These are phyloP conservation scores for Rosa multiflora DNA, from an alignment of 306 rosid genomes.

Conservation along the genomic window DNA sequence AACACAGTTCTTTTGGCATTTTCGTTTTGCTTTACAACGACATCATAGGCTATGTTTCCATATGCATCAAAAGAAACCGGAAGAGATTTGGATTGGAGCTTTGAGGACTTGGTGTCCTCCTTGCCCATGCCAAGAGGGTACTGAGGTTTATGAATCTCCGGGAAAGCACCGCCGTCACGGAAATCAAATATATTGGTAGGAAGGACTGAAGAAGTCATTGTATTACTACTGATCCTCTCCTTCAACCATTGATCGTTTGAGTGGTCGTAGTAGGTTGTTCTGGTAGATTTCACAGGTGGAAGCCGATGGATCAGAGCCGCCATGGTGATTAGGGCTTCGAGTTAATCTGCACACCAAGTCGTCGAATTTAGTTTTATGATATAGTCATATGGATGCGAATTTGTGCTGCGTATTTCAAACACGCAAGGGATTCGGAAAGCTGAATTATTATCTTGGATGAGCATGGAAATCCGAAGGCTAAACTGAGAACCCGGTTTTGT, in stretches of 20 bases:
- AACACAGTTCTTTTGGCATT: not conserved
- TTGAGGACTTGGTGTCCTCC: not conserved
- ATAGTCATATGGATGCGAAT: not conserved
- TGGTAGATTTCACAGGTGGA: constrained; percentile 57
- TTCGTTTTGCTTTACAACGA: not conserved
- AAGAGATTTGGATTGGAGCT: not conserved
- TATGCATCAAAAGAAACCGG: not conserved
- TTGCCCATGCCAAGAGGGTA: constrained; percentile 9
- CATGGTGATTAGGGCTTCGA: constrained; percentile 34
- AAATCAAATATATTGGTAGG: not conserved
- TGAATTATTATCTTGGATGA: not conserved
- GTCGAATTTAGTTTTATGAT: not conserved
- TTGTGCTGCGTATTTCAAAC: not conserved
- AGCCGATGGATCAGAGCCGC: constrained; percentile 68
- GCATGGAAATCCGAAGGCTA: not conserved
- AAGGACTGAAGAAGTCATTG: not conserved
- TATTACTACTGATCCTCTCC: constrained; percentile 47
- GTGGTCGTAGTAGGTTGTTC: constrained; percentile 65
- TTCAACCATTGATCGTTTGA: constrained; percentile 89
- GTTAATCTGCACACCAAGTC: not conserved
- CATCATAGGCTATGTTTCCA: not conserved
- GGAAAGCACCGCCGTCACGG: not conserved
- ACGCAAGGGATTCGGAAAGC: not conserved
- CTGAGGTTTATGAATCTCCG: not conserved
- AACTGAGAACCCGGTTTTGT: too few relatives aligned